A percentile compares a stretch with the other conserved stretches of the same genome.
Conservation (phyloP, 768 basidiomycete genomes). For the Erythrobasidium yunnanense region DNA sequence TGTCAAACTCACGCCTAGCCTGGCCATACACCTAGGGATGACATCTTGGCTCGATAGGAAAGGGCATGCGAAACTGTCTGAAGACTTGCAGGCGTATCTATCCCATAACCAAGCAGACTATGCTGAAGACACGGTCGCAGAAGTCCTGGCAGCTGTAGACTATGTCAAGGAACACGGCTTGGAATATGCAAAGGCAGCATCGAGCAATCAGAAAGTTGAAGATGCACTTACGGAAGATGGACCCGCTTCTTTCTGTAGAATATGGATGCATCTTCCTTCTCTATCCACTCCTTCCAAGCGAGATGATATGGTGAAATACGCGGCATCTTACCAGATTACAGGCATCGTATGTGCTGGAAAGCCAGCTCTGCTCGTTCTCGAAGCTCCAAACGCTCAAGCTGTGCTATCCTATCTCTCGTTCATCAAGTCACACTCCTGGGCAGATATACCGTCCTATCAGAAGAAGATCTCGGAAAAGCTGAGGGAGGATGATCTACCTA, state of each 20-base stretch:
- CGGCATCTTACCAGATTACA: constrained; percentile 1
- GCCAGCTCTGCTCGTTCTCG: constrained; percentile 16
- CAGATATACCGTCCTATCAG: constrained; percentile 18
- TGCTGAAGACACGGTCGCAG: background rate
- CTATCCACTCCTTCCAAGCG: constrained; percentile 15
- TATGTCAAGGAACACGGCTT: background rate
- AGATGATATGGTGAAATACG: constrained; percentile 8
- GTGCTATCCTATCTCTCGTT: constrained; percentile 11
- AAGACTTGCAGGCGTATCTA: background rate
- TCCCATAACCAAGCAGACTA: background rate
- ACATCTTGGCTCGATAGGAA: background rate
- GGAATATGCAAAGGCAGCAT: background rate
- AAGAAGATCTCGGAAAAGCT: constrained; percentile 16
- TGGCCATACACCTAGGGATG: background rate
- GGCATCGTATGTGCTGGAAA: constrained; percentile 13
- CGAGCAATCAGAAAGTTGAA: background rate
- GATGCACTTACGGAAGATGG: background rate
- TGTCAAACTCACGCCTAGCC: no score
- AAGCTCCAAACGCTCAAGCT: background rate
- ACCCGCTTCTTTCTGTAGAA: background rate
- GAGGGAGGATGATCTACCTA: constrained; percentile 5
- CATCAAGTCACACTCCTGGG: constrained; percentile 22
- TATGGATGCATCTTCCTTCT: constrained; percentile 27
- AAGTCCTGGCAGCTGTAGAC: background rate
- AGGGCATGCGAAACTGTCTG: background rate